Evolutionary conservation across 257 asterid species (phyloP).

Genomic region (Paraleonurus japonicus): DNA sequence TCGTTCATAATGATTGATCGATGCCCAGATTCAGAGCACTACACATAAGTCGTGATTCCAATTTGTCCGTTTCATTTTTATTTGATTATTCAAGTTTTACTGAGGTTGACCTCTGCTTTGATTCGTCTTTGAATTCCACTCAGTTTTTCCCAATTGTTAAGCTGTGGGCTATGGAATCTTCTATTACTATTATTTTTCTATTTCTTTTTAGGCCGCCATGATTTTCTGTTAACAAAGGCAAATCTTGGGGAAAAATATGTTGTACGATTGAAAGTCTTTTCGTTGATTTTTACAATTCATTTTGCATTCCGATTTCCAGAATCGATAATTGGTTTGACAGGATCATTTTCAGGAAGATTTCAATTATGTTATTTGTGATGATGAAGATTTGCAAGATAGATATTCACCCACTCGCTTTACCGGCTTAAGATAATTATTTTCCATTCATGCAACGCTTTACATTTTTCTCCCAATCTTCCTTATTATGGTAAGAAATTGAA

Average conservation of each 20-base stretch:
- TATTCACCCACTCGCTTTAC: too few relatives aligned
- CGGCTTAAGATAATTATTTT: too few relatives aligned
- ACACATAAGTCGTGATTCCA: neutral
- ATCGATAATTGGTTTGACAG: too few relatives aligned
- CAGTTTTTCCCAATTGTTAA: neutral
- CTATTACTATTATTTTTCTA: neutral
- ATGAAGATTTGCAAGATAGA: too few relatives aligned
- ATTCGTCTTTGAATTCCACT: neutral
- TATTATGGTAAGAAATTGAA: too few relatives aligned
- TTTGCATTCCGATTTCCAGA: neutral
- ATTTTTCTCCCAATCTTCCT: too few relatives aligned
- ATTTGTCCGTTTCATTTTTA: neutral
- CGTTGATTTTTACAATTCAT: neutral
- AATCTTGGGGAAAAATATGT: neutral
- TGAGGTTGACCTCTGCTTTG: constrained; percentile 2
- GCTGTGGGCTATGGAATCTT: neutral
- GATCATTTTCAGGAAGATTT: too few relatives aligned
- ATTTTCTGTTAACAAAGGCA: neutral
- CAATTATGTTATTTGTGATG: too few relatives aligned
- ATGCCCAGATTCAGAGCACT: neutral
- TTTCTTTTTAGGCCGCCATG: neutral
- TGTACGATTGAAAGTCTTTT: neutral
- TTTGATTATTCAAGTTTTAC: neutral
- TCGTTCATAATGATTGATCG: neutral
- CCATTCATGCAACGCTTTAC: too few relatives aligned